Conservation (phyloP, 2,329 filamentous ascomycete species). For the Cytospora piceicola region DNA sequence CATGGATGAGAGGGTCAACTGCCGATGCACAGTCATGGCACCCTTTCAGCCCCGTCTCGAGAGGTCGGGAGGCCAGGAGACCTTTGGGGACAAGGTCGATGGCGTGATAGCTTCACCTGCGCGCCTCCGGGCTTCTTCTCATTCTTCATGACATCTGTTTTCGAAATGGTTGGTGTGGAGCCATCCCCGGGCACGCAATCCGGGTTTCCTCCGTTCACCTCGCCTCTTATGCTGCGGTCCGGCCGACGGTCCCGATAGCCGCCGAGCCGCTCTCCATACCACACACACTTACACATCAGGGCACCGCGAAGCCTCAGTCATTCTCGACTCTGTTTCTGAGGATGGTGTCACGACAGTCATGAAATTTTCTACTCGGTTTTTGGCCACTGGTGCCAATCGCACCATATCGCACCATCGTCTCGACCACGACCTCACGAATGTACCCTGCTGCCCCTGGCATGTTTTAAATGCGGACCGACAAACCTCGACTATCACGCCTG, state of each 20-base stretch:
- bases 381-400: constrained; percentile 18
- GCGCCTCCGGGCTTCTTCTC: neutral
- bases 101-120: constrained; percentile 27
- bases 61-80: neutral
- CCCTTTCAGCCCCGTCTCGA: neutral
- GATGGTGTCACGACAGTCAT: neutral
- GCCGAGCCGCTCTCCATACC: constrained; percentile 15
- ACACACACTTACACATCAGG: neutral
- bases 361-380: neutral
- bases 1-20: neutral
- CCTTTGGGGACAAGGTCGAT: constrained; percentile 12
- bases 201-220: constrained; percentile 7
- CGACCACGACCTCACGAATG: neutral
- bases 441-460: neutral
- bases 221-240: constrained; percentile 18
- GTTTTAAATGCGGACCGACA: neutral
- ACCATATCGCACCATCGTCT: constrained; percentile 3
- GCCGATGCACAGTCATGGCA: neutral
- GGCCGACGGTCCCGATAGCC: constrained; percentile 23
- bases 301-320: neutral
- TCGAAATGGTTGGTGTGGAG: constrained; percentile 12
- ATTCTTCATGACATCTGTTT: constrained; percentile 12
- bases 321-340: neutral
- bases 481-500: neutral
- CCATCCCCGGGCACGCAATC: constrained; percentile 23